Conservation (phyloP, 2,329 filamentous ascomycete genomes). For the Fusarium agapanthi region DNA sequence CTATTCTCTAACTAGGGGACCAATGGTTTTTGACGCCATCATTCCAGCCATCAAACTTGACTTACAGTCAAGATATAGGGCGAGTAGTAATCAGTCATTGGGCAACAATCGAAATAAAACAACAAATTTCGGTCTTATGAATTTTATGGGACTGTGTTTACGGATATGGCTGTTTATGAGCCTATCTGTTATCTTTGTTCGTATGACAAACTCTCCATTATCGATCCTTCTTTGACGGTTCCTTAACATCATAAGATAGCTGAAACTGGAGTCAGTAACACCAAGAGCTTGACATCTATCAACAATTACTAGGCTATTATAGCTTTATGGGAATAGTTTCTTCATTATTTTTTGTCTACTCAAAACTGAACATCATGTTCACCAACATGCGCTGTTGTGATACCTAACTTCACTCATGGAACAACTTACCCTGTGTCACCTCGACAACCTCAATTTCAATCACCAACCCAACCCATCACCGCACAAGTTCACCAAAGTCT, state of each 20-base stretch:
- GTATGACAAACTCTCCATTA: too few relatives aligned
- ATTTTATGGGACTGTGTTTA: background rate
- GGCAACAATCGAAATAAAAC: background rate
- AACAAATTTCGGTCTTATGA: background rate
- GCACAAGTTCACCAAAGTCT: background rate
- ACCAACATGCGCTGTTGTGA: background rate
- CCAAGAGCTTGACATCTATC: background rate
- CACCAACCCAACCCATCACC: background rate
- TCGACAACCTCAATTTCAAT: background rate
- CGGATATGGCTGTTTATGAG: background rate
- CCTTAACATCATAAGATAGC: accelerated
- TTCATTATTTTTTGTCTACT: too few relatives aligned
- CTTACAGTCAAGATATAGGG: background rate
- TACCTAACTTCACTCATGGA: background rate
- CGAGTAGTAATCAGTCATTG: background rate
- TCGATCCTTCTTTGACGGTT: too few relatives aligned
- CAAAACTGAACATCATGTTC: background rate
- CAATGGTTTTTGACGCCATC: background rate
- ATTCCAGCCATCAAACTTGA: background rate
- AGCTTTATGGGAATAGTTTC: background rate
- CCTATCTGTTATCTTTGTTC: too few relatives aligned
- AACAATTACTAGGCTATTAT: background rate
- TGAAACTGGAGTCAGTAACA: background rate
- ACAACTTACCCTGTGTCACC: slow-evolving; percentile 14
- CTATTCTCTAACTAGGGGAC: too few relatives aligned